Evolutionary conservation across 176 grass and related monocot species (phyloP), one percentile per base, ranked within the genome.

Genomic region (Eleusine indica): DNA sequence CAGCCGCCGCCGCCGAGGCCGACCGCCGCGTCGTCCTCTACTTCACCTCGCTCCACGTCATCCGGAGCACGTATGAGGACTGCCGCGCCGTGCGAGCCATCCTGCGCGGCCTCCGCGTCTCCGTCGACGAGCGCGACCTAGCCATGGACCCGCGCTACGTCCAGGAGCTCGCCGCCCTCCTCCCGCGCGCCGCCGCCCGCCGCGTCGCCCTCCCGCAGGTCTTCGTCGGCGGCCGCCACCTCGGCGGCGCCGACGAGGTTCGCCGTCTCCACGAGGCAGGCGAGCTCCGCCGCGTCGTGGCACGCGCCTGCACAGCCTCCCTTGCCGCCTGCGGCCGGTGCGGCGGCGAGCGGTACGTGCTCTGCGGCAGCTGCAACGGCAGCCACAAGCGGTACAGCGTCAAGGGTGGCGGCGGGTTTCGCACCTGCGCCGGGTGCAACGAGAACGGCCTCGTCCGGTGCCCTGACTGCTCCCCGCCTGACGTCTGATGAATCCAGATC

Each of bases 381-480:
- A 94, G 92, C 87, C 92, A 88, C 84, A 91, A 91, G 84, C 76
- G 87, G 54, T 87, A 91, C 89, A 89, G 87, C 84, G 81, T 85
- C 68, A 91, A 91, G 80, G 85, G 88, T 21, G 88, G 88, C 88
- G 74, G 87, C 68, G 84, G 84, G 17, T 94, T 94, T 77, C 89
- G 89, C 84, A 42, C 75, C 73, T 94, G 92, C 89, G 69, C 74
- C 84, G 84, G 84, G 32, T 99, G 96, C 80, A 99, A 99, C 89
- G 96, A 96, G 87, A 99, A 99, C 76, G 96, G 96, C 56, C 87
- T 99, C 83, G 91, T 99, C 73, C 93, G 94, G 12, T 99, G 96
- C 87, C 93, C 93, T 4, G 84, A 87, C 56, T 91, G 89, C 92
- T 89, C 80, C 70, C 84, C 87, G 66, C 74, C 92, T 53, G 81